Evolutionary conservation across 768 basidiomycete species (phyloP).

Genomic region (Vishniacozyma victoriae): DNA sequence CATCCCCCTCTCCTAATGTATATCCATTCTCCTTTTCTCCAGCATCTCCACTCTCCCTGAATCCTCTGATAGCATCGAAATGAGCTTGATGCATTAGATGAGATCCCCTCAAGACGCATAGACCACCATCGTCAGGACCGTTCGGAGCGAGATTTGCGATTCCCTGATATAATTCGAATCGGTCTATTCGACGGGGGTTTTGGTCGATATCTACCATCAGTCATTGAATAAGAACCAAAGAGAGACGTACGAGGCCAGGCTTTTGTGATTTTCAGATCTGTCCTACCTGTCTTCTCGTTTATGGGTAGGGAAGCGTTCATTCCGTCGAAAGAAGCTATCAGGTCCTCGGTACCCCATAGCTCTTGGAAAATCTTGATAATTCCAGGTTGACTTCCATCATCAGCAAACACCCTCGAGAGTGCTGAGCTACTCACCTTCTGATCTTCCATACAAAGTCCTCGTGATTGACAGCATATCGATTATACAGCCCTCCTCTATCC

Average conservation of each 20-base stretch:
- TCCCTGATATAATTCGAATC: constrained; percentile 26
- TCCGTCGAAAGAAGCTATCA: constrained; percentile 32
- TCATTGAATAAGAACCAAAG: background rate
- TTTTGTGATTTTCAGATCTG: constrained; percentile 11
- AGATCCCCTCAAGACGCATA: constrained; percentile 26
- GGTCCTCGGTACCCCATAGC: constrained; percentile 37
- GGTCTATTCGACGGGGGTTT: constrained; percentile 15
- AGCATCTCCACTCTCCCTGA: constrained; percentile 5
- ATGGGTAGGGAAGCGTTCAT: constrained; percentile 22
- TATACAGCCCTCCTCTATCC: constrained; percentile 32
- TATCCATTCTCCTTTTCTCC: constrained; percentile 9
- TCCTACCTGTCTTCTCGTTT: constrained; percentile 16
- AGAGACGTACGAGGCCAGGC: constrained; percentile 5
- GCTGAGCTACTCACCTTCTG: constrained; percentile 2
- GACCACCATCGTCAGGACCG: constrained; percentile 36
- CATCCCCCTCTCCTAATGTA: background rate
- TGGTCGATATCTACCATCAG: constrained; percentile 19
- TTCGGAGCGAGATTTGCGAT: constrained; percentile 20
- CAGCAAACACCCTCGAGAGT: background rate
- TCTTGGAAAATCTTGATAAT: constrained; percentile 31
- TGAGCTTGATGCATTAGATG: constrained; percentile 21
- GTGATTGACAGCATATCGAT: constrained; percentile 14
- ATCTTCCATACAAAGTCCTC: constrained; percentile 26
- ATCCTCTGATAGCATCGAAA: constrained; percentile 14
- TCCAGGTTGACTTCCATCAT: constrained; percentile 22